Evolutionary conservation across 345 rosid genomes (phyloP).

Genomic region (Rubroshorea leprosula): DNA sequence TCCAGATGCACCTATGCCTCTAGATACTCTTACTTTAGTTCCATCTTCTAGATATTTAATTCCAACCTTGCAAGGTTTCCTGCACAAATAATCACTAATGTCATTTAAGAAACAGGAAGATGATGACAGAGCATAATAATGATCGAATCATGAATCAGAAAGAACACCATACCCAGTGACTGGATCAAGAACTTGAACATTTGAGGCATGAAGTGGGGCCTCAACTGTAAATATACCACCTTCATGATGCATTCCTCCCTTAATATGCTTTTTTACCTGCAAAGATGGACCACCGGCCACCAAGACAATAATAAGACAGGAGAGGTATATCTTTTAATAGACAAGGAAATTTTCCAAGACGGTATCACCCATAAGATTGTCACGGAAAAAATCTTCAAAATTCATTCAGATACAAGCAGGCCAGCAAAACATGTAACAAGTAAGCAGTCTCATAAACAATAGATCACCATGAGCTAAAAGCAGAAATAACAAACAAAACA

Average conservation of each 20-base stretch:
- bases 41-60: conserved; percentile 84
- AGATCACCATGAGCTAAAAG: too few relatives aligned
- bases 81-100: conserved; percentile 20
- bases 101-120: conserved; percentile 3
- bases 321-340: not conserved
- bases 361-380: not conserved
- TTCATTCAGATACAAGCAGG: not conserved
- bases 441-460: not conserved
- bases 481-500: not conserved
- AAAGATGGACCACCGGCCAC: conserved; percentile 3
- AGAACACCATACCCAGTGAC: conserved; percentile 63
- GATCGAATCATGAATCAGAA: not conserved
- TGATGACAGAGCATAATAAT: not conserved
- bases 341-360: not conserved
- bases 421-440: not conserved
- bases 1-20: conserved; percentile 83
- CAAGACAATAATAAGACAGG: not conserved
- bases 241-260: conserved; percentile 81
- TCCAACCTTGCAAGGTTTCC: conserved; percentile 90
- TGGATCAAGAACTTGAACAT: conserved; percentile 93
- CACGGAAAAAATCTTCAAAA: too few relatives aligned
- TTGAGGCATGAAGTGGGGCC: conserved; percentile 94
- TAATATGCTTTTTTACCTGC: conserved; percentile 90
- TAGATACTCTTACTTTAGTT: conserved; percentile 88
- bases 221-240: conserved; percentile 96